phyloP scores from a whole-genome alignment of 495 filamentous ascomycete species.

The Tuber borchii region DNA sequence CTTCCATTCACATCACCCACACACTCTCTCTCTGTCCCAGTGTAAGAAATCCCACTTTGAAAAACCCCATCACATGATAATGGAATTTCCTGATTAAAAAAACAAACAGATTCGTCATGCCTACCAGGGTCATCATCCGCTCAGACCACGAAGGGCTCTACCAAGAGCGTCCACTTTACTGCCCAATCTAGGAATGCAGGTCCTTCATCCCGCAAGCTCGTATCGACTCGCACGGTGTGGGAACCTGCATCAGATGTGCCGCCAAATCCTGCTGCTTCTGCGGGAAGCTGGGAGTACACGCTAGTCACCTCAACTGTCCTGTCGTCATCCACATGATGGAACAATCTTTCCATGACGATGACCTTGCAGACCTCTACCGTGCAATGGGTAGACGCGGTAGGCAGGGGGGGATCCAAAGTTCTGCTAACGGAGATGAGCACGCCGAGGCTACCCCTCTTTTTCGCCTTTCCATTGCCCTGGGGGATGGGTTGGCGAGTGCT shows the following conservation, averaged over 20 bases:
- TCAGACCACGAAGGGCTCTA: neutral
- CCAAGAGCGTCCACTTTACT: neutral
- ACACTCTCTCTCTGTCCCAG: neutral
- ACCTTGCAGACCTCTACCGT: neutral
- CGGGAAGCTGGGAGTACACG: neutral
- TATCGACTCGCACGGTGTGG: neutral
- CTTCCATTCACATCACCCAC: neutral
- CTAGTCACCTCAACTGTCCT: neutral
- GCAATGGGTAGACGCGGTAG: neutral
- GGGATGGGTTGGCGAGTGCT: neutral
- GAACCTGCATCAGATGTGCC: neutral
- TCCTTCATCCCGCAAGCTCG: slow-evolving; percentile 2
- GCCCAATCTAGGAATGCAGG: neutral
- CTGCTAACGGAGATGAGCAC: neutral
- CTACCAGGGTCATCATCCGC: neutral
- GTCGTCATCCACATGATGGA: neutral
- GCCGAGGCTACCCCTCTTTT: neutral
- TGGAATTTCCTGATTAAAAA: neutral
- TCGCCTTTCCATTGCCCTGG: neutral
- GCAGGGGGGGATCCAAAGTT: neutral
- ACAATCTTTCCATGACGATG: neutral
- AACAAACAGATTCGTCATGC: neutral
- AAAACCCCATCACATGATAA: neutral
- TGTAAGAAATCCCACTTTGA: neutral
- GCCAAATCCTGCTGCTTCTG: neutral